Evolutionary conservation across 805 yeast genomes (phyloP).

Genomic region (Saturnispora bothae): DNA sequence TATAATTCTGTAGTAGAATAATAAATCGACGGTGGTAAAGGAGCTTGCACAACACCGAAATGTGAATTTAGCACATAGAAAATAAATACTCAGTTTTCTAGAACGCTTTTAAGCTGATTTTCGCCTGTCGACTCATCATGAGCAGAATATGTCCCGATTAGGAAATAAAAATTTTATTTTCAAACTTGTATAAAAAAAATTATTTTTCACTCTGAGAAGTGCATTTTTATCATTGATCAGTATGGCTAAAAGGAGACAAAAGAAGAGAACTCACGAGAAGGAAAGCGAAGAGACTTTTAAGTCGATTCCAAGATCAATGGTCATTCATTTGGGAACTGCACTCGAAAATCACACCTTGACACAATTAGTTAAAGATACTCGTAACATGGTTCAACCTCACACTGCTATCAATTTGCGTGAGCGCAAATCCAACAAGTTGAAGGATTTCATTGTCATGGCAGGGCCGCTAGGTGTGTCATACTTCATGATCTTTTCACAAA

Average conservation of each 20-base stretch:
- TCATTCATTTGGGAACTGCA: constrained; percentile 68
- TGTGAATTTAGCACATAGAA: too few species aligned
- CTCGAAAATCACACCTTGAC: constrained; percentile 70
- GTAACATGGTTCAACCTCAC: constrained; percentile 91
- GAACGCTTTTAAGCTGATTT: too few species aligned
- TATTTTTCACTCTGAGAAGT: not conserved
- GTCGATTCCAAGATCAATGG: constrained; percentile 88
- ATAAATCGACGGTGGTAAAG: too few species aligned
- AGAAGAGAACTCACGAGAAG: constrained; percentile 78
- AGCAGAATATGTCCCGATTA: too few species aligned
- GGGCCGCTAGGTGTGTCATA: constrained; percentile 94
- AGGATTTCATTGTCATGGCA: constrained; percentile 96
- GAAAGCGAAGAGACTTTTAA: constrained; percentile 54
- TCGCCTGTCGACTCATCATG: too few species aligned
- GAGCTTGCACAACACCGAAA: too few species aligned
- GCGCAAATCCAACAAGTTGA: constrained; percentile 74
- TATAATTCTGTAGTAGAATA: too few species aligned
- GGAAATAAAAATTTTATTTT: not conserved
- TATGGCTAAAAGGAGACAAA: constrained; percentile 35
- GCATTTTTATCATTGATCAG: not conserved
- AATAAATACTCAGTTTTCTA: too few species aligned
- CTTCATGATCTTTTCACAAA: constrained; percentile 76
- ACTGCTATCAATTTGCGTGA: constrained; percentile 86
- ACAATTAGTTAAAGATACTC: constrained; percentile 78
- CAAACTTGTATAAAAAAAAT: not conserved